Conservation (phyloP, 805 yeast species). For the Kuraishia ogatae region DNA sequence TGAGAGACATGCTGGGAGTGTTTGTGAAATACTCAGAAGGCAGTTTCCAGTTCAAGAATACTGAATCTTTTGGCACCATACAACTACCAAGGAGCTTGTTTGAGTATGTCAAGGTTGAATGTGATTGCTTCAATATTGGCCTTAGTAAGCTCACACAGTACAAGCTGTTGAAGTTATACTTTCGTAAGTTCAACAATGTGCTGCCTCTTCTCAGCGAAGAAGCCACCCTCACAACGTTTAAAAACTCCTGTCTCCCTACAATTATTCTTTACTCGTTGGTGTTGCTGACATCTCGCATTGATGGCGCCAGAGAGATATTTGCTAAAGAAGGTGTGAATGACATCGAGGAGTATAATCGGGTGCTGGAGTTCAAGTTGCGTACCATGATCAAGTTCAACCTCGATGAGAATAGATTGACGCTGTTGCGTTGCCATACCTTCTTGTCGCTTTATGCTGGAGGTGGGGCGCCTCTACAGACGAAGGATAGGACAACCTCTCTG, state of each 20-base stretch:
- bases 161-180: slow-evolving; percentile 26
- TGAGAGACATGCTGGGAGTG: slow-evolving; percentile 13
- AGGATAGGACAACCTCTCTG: slow-evolving; percentile 7
- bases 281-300: slow-evolving; percentile 32
- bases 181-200: slow-evolving; percentile 28
- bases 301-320: slow-evolving; percentile 20
- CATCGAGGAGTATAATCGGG: slow-evolving; percentile 16
- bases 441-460: slow-evolving; percentile 30
- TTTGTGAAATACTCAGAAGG: slow-evolving; percentile 10
- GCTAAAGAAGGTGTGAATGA: slow-evolving; percentile 12
- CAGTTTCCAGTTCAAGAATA: slow-evolving; percentile 4
- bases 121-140: slow-evolving; percentile 10
- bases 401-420: slow-evolving; percentile 27
- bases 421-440: slow-evolving; percentile 25
- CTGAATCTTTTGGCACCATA: slow-evolving; percentile 12
- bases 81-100: slow-evolving; percentile 8
- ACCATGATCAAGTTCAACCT: slow-evolving; percentile 27
- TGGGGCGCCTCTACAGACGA: slow-evolving; percentile 8
- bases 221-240: slow-evolving; percentile 26
- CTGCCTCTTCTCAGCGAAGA: slow-evolving; percentile 32
- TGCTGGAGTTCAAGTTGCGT: slow-evolving; percentile 21
- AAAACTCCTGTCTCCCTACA: slow-evolving; percentile 27
- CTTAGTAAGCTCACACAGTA: slow-evolving; percentile 7
- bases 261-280: slow-evolving; percentile 32
- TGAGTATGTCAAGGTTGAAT: slow-evolving; percentile 7